Percentiles rank a stretch among this genome's conserved stretches.
Evolutionary conservation across 225 moss, liverwort and hornwort genomes (phyloP).

Genomic region (Marchantia paleacea): DNA sequence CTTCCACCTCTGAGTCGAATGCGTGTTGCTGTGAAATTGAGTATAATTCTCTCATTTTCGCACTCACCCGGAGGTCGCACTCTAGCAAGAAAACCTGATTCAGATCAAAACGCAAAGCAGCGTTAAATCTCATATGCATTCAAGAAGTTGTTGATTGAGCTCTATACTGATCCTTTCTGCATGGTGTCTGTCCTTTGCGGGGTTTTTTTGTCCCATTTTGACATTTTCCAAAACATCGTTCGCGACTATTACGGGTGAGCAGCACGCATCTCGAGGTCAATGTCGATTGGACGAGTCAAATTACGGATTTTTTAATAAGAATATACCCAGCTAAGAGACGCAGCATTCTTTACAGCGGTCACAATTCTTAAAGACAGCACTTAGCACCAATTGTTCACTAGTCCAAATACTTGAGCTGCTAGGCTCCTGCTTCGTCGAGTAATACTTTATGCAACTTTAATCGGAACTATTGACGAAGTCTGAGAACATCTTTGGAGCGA

Average conservation of each 20-base stretch:
- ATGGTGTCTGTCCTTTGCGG: neutral
- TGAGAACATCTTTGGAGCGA: neutral
- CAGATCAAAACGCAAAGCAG: neutral
- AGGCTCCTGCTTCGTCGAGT: neutral
- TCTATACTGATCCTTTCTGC: neutral
- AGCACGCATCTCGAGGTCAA: too few species aligned
- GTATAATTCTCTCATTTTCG: slow-evolving; percentile 33
- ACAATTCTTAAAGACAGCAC: neutral
- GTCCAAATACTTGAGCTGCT: neutral
- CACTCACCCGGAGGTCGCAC: slow-evolving; percentile 33
- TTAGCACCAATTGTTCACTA: neutral
- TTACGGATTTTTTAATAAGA: neutral
- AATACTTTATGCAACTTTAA: neutral
- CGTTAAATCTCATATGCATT: neutral
- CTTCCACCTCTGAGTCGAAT: slow-evolving; percentile 47
- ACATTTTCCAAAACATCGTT: too few species aligned
- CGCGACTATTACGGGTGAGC: too few species aligned
- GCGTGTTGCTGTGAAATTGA: slow-evolving; percentile 37
- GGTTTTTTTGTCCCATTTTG: too few species aligned
- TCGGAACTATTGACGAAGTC: neutral
- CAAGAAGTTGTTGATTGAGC: neutral
- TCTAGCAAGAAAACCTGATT: slow-evolving; percentile 35
- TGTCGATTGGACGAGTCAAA: too few species aligned
- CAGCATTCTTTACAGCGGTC: neutral
- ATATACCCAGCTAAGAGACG: neutral